Evolutionary conservation across 768 basidiomycete species (phyloP).

Genomic region (Mycena olivaceomarginata): DNA sequence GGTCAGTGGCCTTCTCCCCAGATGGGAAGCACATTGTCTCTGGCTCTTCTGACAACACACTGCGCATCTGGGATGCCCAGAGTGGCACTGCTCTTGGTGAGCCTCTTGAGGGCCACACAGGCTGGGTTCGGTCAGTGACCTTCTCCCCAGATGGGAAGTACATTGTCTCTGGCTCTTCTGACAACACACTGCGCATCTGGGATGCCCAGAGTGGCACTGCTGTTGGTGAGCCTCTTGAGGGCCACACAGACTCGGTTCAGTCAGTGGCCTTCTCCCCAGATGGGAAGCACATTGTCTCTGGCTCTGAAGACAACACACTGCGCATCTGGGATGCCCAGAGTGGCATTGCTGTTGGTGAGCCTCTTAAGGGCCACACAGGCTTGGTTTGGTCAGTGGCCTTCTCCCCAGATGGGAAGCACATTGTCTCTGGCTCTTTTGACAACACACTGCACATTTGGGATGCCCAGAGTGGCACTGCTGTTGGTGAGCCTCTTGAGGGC

Average conservation of each 20-base stretch:
- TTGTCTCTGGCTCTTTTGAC: background rate
- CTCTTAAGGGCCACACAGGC: constrained; percentile 13
- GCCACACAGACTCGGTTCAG: background rate
- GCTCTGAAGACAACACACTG: background rate
- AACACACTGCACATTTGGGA: constrained; percentile 9
- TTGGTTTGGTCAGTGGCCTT: background rate
- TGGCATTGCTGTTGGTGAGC: constrained; percentile 7
- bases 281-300: constrained; percentile 5
- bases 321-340: constrained; percentile 6
- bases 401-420: background rate
- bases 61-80: too few relatives aligned
- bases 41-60: too few relatives aligned
- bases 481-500: constrained; percentile 9
- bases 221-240: constrained; percentile 10
- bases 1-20: too few relatives aligned
- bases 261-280: background rate
- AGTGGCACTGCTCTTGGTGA: too few relatives aligned
- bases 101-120: too few relatives aligned
- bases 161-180: too few relatives aligned
- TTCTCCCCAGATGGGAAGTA: too few relatives aligned
- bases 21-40: too few relatives aligned
- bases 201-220: constrained; percentile 7
- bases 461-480: background rate
- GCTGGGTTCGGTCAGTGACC: too few relatives aligned
- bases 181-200: constrained; percentile 10